These are phyloP conservation scores for Argentina anserina DNA, from an alignment of 306 rosid species.

Conservation along the genomic window DNA sequence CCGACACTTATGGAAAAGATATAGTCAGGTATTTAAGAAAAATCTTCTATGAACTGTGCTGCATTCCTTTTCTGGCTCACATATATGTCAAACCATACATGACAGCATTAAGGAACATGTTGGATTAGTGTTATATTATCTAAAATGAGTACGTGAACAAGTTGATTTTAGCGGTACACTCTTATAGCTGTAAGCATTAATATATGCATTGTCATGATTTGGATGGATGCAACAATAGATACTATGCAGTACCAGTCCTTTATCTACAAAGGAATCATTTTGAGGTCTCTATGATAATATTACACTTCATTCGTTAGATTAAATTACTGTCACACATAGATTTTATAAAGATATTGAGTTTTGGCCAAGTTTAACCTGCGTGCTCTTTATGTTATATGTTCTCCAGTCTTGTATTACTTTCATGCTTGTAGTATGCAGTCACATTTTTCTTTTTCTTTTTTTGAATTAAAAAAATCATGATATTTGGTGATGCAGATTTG, in stretches of 20 bases:
- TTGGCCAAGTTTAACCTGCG: conserved; percentile 6
- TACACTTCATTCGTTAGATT: background rate
- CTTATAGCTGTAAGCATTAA: no score
- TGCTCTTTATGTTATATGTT: background rate
- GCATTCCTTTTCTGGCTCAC: no score
- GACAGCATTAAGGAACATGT: no score
- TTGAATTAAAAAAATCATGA: background rate
- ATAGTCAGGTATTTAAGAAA: conserved; percentile 62
- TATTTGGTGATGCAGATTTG: background rate
- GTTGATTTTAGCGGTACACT: no score
- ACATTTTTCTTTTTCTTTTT: conserved; percentile 1
- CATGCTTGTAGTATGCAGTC: background rate
- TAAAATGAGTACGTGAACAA: no score
- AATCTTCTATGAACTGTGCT: background rate
- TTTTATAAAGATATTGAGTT: conserved; percentile 1
- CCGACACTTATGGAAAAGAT: conserved; percentile 54
- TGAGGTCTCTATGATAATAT: background rate
- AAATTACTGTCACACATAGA: background rate
- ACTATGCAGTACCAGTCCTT: background rate
- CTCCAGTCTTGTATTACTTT: background rate
- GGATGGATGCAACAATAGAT: no score
- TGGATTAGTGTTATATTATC: no score
- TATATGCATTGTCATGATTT: no score
- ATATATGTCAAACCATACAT: no score
- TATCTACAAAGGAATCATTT: background rate